Evolutionary conservation across 2,329 filamentous ascomycete species (phyloP).

Genomic region (Chaetomium sp.): DNA sequence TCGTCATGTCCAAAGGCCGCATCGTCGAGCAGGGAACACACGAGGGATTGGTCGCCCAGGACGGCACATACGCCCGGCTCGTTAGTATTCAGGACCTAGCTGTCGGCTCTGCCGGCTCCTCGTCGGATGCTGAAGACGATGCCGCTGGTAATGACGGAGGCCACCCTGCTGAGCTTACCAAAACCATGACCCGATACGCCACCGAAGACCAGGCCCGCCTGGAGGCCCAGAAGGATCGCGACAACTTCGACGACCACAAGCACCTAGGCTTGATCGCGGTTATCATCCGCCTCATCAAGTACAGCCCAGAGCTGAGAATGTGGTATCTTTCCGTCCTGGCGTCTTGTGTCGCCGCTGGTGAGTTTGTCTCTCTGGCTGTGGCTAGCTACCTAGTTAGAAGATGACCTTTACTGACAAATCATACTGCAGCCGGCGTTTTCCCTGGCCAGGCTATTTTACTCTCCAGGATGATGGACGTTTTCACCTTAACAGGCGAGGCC

Average conservation of each 20-base stretch:
- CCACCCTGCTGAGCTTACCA: constrained; percentile 25
- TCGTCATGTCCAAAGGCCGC: constrained; percentile 41
- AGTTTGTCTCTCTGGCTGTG: constrained; percentile 11
- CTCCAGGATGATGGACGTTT: constrained; percentile 47
- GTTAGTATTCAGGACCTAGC: constrained; percentile 33
- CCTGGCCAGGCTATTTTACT: constrained; percentile 50
- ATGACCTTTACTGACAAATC: not conserved
- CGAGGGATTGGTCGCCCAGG: constrained; percentile 32
- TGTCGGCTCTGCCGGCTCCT: constrained; percentile 6
- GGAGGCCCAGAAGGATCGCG: constrained; percentile 29
- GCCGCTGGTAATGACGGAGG: constrained; percentile 4
- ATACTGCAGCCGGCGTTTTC: constrained; percentile 32
- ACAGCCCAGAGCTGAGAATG: constrained; percentile 27
- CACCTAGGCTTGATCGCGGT: constrained; percentile 25
- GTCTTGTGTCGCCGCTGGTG: constrained; percentile 41
- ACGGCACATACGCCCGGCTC: constrained; percentile 36
- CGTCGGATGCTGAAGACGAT: constrained; percentile 20
- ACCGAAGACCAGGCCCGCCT: constrained; percentile 28
- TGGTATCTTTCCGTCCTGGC: constrained; percentile 23
- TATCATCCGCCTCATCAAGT: constrained; percentile 25
- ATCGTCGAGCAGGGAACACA: constrained; percentile 41
- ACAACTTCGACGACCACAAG: constrained; percentile 31
- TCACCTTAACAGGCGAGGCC: constrained; percentile 39
- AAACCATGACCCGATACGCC: constrained; percentile 32
- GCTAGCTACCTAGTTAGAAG: not conserved